Percentiles rank a stretch among this genome's conserved stretches.
phyloP scores from a whole-genome alignment of 2,329 filamentous ascomycete genomes.

The Ascocoryne sarcoides region DNA sequence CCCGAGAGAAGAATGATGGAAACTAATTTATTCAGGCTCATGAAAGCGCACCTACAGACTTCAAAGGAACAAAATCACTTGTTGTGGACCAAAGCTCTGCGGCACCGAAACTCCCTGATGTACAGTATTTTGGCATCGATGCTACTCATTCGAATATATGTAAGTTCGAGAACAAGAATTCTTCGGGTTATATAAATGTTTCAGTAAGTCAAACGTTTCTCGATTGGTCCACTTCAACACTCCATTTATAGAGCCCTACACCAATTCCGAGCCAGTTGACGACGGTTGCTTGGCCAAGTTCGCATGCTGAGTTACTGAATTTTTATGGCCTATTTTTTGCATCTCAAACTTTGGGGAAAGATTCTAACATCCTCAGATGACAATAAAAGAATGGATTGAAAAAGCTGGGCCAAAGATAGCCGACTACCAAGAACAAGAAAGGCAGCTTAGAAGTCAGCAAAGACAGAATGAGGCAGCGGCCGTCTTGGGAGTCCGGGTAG shows the following conservation, averaged over 20 bases:
- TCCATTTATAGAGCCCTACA: too few species aligned
- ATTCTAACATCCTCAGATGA: conserved; percentile 1
- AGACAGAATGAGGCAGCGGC: conserved; percentile 21
- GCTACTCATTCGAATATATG: conserved; percentile 64
- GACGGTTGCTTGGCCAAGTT: too few species aligned
- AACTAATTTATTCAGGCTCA: conserved; percentile 41
- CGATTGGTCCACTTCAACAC: too few species aligned
- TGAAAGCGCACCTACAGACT: conserved; percentile 62
- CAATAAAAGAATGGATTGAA: conserved; percentile 24
- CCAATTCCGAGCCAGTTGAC: too few species aligned
- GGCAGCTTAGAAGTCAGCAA: conserved; percentile 15
- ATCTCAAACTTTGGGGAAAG: too few species aligned
- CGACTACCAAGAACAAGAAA: conserved; percentile 21
- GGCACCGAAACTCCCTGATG: conserved; percentile 58
- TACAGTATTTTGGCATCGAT: conserved; percentile 66
- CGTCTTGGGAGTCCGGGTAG: conserved; percentile 18
- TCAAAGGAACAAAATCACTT: conserved; percentile 53
- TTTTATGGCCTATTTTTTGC: too few species aligned
- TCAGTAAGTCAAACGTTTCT: conserved; percentile 12
- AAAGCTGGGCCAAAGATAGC: conserved; percentile 17
- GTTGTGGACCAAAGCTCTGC: conserved; percentile 65
- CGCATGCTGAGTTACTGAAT: too few species aligned
- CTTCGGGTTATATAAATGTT: conserved; percentile 48
- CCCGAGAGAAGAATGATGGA: too few species aligned
- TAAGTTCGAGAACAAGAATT: conserved; percentile 56